A percentile compares a stretch with the other conserved stretches of the same genome.
These are phyloP conservation scores for Xylariaceae sp. DNA, from an alignment of 2,329 filamentous ascomycete species.

Conservation along the genomic window DNA sequence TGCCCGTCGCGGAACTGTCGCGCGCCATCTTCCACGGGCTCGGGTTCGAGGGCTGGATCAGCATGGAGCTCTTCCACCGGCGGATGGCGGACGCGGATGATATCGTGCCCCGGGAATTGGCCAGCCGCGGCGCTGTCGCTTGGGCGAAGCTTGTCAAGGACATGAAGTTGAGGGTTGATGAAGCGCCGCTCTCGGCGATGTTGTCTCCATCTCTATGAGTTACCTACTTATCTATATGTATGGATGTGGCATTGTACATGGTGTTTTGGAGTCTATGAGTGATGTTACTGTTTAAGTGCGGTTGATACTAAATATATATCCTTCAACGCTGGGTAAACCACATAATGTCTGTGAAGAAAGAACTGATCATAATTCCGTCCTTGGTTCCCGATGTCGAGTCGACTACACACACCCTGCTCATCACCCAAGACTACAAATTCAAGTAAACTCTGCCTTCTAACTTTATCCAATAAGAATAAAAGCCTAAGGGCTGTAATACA, in stretches of 20 bases:
- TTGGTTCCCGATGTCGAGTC: too few relatives aligned
- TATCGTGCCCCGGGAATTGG: constrained; percentile 52
- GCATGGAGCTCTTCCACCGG: constrained; percentile 70
- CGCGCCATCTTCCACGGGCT: constrained; percentile 64
- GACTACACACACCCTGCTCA: too few relatives aligned
- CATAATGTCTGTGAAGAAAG: too few relatives aligned
- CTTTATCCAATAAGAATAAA: too few relatives aligned
- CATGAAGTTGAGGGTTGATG: constrained; percentile 32
- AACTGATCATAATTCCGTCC: too few relatives aligned
- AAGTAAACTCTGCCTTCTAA: too few relatives aligned
- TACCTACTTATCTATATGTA: too few relatives aligned
- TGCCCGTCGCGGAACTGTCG: constrained; percentile 66
- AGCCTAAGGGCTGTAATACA: too few relatives aligned
- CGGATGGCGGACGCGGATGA: constrained; percentile 57
- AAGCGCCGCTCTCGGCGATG: constrained; percentile 11
- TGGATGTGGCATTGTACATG: not conserved
- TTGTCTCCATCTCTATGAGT: constrained; percentile 30
- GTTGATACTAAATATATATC: too few relatives aligned
- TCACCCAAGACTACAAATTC: too few relatives aligned
- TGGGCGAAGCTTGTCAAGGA: constrained; percentile 37
- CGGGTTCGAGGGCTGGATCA: constrained; percentile 70
- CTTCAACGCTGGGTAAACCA: too few relatives aligned
- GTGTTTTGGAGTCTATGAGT: not conserved
- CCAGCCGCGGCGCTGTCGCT: constrained; percentile 34
- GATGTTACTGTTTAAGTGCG: too few relatives aligned